Conservation (phyloP, 2,329 filamentous ascomycete genomes). For the Trichoderma sp. region DNA sequence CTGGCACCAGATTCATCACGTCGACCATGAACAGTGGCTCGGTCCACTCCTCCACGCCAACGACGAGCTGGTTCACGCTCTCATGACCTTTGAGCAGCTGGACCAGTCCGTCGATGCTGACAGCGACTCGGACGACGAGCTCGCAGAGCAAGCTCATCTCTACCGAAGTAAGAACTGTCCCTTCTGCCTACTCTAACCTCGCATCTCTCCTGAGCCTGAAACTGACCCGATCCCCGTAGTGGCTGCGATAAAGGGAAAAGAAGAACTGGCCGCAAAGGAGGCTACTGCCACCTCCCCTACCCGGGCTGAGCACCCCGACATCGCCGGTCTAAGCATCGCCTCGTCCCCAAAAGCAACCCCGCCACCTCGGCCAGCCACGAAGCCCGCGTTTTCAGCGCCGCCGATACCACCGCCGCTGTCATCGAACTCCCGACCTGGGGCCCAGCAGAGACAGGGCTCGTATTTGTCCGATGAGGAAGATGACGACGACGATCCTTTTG, state of each 20-base stretch:
- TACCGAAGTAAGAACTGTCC: constrained; percentile 53
- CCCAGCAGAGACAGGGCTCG: constrained; percentile 28
- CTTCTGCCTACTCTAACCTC: background rate
- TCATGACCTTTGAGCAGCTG: constrained; percentile 93
- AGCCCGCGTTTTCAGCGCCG: constrained; percentile 42
- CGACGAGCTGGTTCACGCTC: constrained; percentile 86
- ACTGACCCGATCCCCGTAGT: constrained; percentile 36
- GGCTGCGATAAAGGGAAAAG: constrained; percentile 51
- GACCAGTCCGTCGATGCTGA: constrained; percentile 79
- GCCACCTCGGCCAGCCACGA: constrained; percentile 34
- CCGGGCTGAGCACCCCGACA: constrained; percentile 39
- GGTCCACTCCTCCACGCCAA: constrained; percentile 90
- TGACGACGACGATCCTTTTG: constrained; percentile 83
- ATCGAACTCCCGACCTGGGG: constrained; percentile 24
- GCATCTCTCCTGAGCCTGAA: too few relatives aligned
- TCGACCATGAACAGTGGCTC: constrained; percentile 88
- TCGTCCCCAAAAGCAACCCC: constrained; percentile 46
- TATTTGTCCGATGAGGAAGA: constrained; percentile 51
- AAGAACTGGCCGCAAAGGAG: constrained; percentile 35
- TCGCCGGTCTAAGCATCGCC: constrained; percentile 45
- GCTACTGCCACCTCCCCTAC: constrained; percentile 39
- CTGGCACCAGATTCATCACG: constrained; percentile 69
- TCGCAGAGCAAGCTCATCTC: constrained; percentile 63
- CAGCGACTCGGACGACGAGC: constrained; percentile 66
- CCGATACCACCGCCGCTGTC: constrained; percentile 39